These are phyloP conservation scores for Cryphonectria japonica DNA, from an alignment of 2,329 filamentous ascomycete species.

Conservation along the genomic window DNA sequence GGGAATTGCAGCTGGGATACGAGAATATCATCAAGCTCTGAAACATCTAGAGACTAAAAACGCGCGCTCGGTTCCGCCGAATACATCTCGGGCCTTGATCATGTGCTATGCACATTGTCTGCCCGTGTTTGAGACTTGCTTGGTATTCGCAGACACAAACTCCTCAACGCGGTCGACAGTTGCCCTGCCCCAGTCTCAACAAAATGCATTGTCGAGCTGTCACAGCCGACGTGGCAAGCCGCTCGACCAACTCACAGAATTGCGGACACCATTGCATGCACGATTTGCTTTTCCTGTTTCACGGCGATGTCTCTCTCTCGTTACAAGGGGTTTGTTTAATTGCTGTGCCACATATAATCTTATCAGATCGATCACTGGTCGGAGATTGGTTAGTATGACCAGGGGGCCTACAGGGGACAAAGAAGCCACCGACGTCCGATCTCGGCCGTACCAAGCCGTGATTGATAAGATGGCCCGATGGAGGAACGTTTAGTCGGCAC, in stretches of 20 bases:
- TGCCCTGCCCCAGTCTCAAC: neutral
- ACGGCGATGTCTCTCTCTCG: neutral
- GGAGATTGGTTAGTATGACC: neutral
- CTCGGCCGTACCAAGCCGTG: neutral
- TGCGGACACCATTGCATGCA: slow-evolving; percentile 2
- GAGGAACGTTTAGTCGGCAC: neutral
- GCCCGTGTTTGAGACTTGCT: neutral
- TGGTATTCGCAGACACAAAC: neutral
- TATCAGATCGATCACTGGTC: slow-evolving; percentile 27
- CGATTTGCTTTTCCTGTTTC: neutral
- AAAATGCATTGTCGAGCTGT: neutral
- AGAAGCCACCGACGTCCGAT: neutral
- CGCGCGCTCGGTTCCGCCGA: neutral
- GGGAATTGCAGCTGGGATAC: neutral
- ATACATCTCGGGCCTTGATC: neutral
- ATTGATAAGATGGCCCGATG: slow-evolving; percentile 1
- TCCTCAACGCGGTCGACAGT: neutral
- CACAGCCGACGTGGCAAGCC: neutral
- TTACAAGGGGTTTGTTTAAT: neutral
- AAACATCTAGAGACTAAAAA: neutral
- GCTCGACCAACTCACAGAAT: neutral
- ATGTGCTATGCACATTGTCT: neutral
- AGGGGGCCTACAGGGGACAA: neutral
- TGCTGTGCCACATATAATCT: slow-evolving; percentile 20
- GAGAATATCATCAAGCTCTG: neutral